phyloP scores from a whole-genome alignment of 352 stramenopile genomes.

The Globisporangium solare region DNA sequence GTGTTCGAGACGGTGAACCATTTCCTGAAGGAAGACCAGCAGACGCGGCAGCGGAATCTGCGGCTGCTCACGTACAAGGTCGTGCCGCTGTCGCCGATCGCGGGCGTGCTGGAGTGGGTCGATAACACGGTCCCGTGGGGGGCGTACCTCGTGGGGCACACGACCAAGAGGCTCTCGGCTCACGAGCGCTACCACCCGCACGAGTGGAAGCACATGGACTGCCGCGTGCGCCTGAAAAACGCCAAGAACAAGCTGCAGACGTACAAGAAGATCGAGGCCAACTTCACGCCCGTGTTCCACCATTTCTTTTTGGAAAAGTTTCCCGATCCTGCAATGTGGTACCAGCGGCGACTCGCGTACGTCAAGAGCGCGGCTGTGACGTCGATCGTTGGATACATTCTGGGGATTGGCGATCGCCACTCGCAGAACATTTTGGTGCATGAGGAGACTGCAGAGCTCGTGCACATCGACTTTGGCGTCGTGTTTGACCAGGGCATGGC shows the following conservation, averaged over 20 bases:
- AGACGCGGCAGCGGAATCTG: slow-evolving; percentile 65
- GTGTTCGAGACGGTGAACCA: slow-evolving; percentile 89
- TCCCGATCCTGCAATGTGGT: slow-evolving; percentile 92
- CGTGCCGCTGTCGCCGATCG: slow-evolving; percentile 82
- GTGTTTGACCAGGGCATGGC: slow-evolving; percentile 98
- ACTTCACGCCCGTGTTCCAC: slow-evolving; percentile 97
- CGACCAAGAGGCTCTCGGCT: slow-evolving; percentile 56
- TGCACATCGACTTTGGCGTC: slow-evolving; percentile 99
- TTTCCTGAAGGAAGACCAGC: slow-evolving; percentile 70
- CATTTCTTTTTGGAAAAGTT: slow-evolving; percentile 98
- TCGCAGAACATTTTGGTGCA: slow-evolving; percentile 99
- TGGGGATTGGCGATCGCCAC: slow-evolving; percentile 98
- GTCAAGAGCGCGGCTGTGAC: slow-evolving; percentile 95
- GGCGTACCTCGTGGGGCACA: slow-evolving; percentile 81
- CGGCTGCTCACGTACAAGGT: slow-evolving; percentile 97
- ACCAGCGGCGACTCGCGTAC: slow-evolving; percentile 91
- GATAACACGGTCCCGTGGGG: slow-evolving; percentile 95
- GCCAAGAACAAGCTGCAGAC: slow-evolving; percentile 66
- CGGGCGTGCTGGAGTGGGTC: slow-evolving; percentile 98
- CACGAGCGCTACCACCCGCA: slow-evolving; percentile 94
- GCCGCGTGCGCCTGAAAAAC: slow-evolving; percentile 72
- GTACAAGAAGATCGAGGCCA: slow-evolving; percentile 90
- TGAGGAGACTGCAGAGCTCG: slow-evolving; percentile 94
- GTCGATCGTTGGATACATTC: slow-evolving; percentile 95
- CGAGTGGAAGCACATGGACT: slow-evolving; percentile 90